Evolutionary conservation across 1,284 basidiomycete genomes (phyloP).

Genomic region (Puccinia horiana): DNA sequence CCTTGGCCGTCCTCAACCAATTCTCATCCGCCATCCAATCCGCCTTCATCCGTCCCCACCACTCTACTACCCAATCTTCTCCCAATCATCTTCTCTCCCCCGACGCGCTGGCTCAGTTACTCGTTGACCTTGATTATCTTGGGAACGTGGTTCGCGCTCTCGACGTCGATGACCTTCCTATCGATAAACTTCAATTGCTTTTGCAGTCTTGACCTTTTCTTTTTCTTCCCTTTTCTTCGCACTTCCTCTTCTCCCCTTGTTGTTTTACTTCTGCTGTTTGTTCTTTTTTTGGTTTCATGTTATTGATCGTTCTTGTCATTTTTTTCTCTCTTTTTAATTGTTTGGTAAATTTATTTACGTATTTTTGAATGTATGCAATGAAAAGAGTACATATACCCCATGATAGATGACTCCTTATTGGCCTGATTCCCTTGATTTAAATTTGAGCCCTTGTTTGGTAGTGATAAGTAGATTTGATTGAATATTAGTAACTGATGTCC

Average conservation of each 20-base stretch:
- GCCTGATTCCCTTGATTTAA: too few relatives aligned
- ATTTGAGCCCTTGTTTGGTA: too few relatives aligned
- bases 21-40: conserved; percentile 50
- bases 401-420: too few relatives aligned
- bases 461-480: too few relatives aligned
- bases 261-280: background rate
- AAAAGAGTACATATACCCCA: too few relatives aligned
- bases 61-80: conserved; percentile 67
- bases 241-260: background rate
- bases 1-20: conserved; percentile 68
- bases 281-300: background rate
- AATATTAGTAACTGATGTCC: too few relatives aligned
- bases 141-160: conserved; percentile 83
- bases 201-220: background rate
- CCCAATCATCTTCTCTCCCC: conserved; percentile 61
- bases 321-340: too few relatives aligned
- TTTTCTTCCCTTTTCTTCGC: too few relatives aligned
- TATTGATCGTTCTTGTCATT: too few relatives aligned
- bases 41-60: conserved; percentile 67
- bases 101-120: conserved; percentile 70
- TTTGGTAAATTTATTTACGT: too few relatives aligned
- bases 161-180: conserved; percentile 75
- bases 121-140: conserved; percentile 82
- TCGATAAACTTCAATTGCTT: conserved; percentile 61
- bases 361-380: too few relatives aligned